Conservation (phyloP, 2,329 filamentous ascomycete genomes). For the Xylariales sp. region DNA sequence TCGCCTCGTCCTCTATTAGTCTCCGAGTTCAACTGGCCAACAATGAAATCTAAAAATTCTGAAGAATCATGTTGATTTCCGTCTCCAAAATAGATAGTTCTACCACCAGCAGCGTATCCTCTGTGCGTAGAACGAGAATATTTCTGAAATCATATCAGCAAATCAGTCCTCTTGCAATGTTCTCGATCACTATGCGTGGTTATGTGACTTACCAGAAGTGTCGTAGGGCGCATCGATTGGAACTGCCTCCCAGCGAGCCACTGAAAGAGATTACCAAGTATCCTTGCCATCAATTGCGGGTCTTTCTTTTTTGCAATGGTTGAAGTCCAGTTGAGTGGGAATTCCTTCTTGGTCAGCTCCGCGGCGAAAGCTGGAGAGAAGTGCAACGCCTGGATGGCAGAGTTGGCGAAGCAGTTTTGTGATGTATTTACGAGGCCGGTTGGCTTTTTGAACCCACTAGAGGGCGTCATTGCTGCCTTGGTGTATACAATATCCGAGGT, state of each 20-base stretch:
- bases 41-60: slow-evolving; percentile 76
- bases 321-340: slow-evolving; percentile 57
- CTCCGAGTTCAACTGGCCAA: slow-evolving; percentile 81
- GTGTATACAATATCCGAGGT: slow-evolving; percentile 34
- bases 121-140: slow-evolving; percentile 61
- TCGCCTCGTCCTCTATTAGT: slow-evolving; percentile 56
- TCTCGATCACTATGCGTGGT: not conserved
- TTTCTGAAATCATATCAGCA: slow-evolving; percentile 35
- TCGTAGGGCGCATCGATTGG: slow-evolving; percentile 46
- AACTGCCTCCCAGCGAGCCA: slow-evolving; percentile 52
- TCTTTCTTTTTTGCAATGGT: slow-evolving; percentile 53
- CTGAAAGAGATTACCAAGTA: slow-evolving; percentile 54
- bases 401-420: slow-evolving; percentile 88
- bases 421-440: slow-evolving; percentile 78
- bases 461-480: slow-evolving; percentile 28
- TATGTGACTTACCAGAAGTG: slow-evolving; percentile 47
- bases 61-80: slow-evolving; percentile 83
- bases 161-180: not conserved
- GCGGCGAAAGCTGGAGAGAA: slow-evolving; percentile 66
- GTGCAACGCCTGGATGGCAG: slow-evolving; percentile 79
- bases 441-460: slow-evolving; percentile 35
- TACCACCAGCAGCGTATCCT: slow-evolving; percentile 13
- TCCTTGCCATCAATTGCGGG: slow-evolving; percentile 56
- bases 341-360: slow-evolving; percentile 54
- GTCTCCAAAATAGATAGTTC: slow-evolving; percentile 56